phyloP scores from a whole-genome alignment of 2,329 filamentous ascomycete species.

The Botrytis aclada region DNA sequence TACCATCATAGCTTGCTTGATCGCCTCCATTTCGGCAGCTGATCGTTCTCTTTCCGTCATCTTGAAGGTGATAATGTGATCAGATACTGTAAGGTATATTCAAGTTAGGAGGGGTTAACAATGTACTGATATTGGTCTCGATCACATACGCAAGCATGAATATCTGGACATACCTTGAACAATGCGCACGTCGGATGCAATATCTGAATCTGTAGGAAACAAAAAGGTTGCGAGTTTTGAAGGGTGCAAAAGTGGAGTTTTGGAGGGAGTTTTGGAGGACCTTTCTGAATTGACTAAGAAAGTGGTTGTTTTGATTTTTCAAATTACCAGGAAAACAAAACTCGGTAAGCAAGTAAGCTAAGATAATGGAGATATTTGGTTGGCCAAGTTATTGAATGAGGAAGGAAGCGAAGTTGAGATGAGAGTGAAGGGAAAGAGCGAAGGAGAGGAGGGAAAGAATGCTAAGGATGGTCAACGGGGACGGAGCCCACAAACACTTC shows the following conservation, averaged over 20 bases:
- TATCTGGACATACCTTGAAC: background rate
- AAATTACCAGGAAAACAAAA: background rate
- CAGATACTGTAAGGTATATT: background rate
- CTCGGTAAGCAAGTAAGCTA: constrained; percentile 1
- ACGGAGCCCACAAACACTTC: background rate
- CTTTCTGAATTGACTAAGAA: background rate
- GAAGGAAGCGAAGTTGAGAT: constrained; percentile 1
- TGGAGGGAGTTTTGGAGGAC: background rate
- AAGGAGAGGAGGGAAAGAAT: background rate
- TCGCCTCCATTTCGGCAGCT: background rate
- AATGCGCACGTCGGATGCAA: background rate
- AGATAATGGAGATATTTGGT: background rate
- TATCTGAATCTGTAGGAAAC: background rate
- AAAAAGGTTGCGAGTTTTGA: background rate
- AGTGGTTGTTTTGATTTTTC: background rate
- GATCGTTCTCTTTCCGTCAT: constrained; percentile 3
- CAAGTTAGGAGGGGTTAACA: background rate
- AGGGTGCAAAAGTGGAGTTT: too few species aligned
- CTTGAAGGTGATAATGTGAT: background rate
- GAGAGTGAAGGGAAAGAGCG: background rate
- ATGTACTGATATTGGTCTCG: background rate
- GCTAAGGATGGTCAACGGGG: background rate
- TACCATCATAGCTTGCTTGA: constrained; percentile 35
- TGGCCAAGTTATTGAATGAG: background rate
- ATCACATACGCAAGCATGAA: background rate